phyloP scores from a whole-genome alignment of 2,329 filamentous ascomycete species.

The Ambrosiella cleistominuta region DNA sequence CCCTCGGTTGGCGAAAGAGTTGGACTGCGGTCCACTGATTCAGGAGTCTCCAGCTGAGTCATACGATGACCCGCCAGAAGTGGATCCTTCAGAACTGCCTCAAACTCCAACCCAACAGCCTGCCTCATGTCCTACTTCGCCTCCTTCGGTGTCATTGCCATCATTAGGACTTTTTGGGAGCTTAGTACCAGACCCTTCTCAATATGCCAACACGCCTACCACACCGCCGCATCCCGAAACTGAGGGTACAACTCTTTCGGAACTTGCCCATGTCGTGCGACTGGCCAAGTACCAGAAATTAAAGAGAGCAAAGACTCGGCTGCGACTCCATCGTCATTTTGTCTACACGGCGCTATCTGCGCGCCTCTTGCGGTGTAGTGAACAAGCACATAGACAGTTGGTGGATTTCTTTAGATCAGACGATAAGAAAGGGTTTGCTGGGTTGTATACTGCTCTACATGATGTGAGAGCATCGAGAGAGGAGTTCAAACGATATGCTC shows the following conservation, averaged over 20 bases:
- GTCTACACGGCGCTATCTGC: slow-evolving; percentile 59
- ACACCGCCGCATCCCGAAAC: slow-evolving; percentile 30
- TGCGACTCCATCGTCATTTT: slow-evolving; percentile 56
- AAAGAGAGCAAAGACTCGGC: slow-evolving; percentile 54
- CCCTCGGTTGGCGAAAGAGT: neutral
- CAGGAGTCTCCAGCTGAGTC: neutral
- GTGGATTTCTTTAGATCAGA: slow-evolving; percentile 64
- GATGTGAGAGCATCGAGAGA: slow-evolving; percentile 65
- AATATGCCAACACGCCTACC: slow-evolving; percentile 45
- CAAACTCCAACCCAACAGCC: neutral
- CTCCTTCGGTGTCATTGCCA: neutral
- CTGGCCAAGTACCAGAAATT: slow-evolving; percentile 68
- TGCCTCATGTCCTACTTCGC: neutral
- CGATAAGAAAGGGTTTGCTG: slow-evolving; percentile 60
- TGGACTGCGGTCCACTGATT: too few relatives aligned
- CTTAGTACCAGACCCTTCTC: slow-evolving; percentile 47
- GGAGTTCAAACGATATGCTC: slow-evolving; percentile 50
- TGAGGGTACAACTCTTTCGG: slow-evolving; percentile 53
- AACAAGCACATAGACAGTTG: slow-evolving; percentile 56
- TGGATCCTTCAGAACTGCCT: slow-evolving; percentile 3
- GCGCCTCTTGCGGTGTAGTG: slow-evolving; percentile 56
- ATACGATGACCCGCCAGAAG: slow-evolving; percentile 9
- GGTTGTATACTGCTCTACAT: slow-evolving; percentile 59
- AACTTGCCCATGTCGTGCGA: slow-evolving; percentile 61
- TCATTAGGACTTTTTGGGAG: slow-evolving; percentile 14